phyloP scores from a whole-genome alignment of 345 rosid genomes.

The Sonneratia caseolaris region DNA sequence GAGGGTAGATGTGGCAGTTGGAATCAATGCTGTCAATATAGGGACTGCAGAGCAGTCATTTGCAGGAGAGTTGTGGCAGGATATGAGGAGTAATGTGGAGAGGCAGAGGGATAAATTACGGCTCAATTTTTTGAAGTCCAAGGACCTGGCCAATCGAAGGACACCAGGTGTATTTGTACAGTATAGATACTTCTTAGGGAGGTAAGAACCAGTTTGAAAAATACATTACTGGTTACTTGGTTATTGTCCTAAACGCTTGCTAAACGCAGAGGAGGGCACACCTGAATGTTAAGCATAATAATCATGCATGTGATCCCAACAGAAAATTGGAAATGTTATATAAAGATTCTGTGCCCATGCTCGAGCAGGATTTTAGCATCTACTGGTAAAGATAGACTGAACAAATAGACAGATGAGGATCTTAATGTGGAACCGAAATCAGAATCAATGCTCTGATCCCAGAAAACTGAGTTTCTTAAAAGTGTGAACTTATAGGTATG shows the following conservation, averaged over 20 bases:
- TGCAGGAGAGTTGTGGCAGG: constrained; percentile 82
- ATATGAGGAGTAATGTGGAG: constrained; percentile 52
- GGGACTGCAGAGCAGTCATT: constrained; percentile 45
- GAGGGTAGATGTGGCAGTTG: constrained; percentile 15
- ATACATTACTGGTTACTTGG: background rate
- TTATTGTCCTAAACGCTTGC: background rate
- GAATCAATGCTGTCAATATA: constrained; percentile 13
- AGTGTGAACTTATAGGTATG: too few species aligned
- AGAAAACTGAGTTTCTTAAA: too few species aligned
- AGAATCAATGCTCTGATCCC: too few species aligned
- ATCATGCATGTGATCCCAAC: too few species aligned
- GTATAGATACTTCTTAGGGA: constrained; percentile 76
- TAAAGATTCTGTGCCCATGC: too few species aligned
- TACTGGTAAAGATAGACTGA: too few species aligned
- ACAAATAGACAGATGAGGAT: too few species aligned
- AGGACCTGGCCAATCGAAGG: constrained; percentile 56
- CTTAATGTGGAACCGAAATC: too few species aligned
- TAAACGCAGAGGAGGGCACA: too few species aligned
- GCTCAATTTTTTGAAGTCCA: constrained; percentile 49
- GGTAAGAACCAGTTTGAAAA: constrained; percentile 29
- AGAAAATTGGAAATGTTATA: too few species aligned
- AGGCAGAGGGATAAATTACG: constrained; percentile 56
- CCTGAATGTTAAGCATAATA: too few species aligned
- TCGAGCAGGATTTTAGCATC: too few species aligned
- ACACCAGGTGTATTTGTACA: constrained; percentile 59